Evolutionary conservation across 2,329 filamentous ascomycete species (phyloP), one percentile per base, ranked within the genome.

Genomic region (Ustulina deusta): DNA sequence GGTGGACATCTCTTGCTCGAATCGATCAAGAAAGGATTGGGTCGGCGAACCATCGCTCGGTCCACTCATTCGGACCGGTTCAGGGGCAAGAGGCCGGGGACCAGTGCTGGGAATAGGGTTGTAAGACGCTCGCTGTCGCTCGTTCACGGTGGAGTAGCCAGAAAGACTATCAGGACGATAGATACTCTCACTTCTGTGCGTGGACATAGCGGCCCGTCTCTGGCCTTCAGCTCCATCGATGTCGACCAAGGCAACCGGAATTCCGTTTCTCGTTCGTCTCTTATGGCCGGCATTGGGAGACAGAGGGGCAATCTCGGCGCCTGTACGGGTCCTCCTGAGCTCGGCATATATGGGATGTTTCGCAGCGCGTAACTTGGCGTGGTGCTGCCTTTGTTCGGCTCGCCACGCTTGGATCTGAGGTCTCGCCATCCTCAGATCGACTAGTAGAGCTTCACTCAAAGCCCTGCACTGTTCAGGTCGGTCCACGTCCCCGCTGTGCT

Each of bases 141-240:
- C 4, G 15, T 61, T 49, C 2, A 73, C 15, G 1, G 61, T 49
- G 1, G 74, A 74, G 40, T 54, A 62, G 17, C 60, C 65, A 22
- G 65, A 56, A 32, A 76, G 46, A 51, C 72, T 77, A 54, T 76
- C 76, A 1, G 74, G 72, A 2, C 75, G 72, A 59, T 73, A 78
- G 11, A 78, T 68, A 58, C 75, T 76, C 15, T 27, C 20, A 15
- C 40, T 40, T 40, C 29, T 64, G 11, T 61, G 34, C 20, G 48
- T 51, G 22, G 64, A 42, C 63, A 70, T 55, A 25, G 73, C 73
- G 2, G 69, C 66, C 34, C 52, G 65, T 56, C 73, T 69, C 40
- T 72, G 72, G 15, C 63, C 64, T 36, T 71, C 71, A 3, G 74
- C 71, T 3, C 61, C 67, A 1, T 73, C 62, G 9, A 36, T 38